Evolutionary conservation across 2,329 filamentous ascomycete species (phyloP), one percentile per base, ranked within the genome.

Genomic region (Salinomyces thailandicus): DNA sequence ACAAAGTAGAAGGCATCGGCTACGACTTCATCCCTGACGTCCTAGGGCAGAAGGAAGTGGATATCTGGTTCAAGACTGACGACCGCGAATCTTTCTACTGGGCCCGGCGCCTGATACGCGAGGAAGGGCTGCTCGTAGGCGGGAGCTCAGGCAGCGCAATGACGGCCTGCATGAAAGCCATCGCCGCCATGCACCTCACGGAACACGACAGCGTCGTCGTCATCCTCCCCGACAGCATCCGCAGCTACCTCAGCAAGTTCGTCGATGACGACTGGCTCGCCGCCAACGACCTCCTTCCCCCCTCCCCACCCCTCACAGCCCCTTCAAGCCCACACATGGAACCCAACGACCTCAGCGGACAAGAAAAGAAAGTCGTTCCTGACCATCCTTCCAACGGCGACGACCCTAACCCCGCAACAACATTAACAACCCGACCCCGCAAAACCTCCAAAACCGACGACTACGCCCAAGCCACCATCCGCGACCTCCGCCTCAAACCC

Each of bases 1-100:
- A 98, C 69, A 96, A 98, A 67, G 91, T 98, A 1, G 91, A 98
- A 66, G 91, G 91, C 29, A 98, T 98, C 53, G 91, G 91, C 14
- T 98, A 98, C 60, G 91, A 98, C 61, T 98, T 98, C 60, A 82
- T 98, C 41, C 91, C 93, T 5, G 85, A 96, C 16, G 93, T 98
- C 4, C 69, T 98, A 37, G 79, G 91, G 48, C 85, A 81, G 54
- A 63, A 78, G 18, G 60, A 74, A 4, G 83, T 98, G 18, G 84
- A 95, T 61, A 82, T 81, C 57, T 98, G 91, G 91, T 96, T 95
- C 69, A 98, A 98, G 75, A 98, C 91, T 3, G 84, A 89, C 43
- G 91, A 98, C 57, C 74, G 76, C 43, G 83, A 94, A 58, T 87
- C 87, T 2, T 98, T 98, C 65, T 72, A 78, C 58, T 87, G 85